A percentile compares a stretch with the other conserved stretches of the same genome.
Evolutionary conservation across 257 asterid species (phyloP).

Genomic region (Nicotiana tabacum): DNA sequence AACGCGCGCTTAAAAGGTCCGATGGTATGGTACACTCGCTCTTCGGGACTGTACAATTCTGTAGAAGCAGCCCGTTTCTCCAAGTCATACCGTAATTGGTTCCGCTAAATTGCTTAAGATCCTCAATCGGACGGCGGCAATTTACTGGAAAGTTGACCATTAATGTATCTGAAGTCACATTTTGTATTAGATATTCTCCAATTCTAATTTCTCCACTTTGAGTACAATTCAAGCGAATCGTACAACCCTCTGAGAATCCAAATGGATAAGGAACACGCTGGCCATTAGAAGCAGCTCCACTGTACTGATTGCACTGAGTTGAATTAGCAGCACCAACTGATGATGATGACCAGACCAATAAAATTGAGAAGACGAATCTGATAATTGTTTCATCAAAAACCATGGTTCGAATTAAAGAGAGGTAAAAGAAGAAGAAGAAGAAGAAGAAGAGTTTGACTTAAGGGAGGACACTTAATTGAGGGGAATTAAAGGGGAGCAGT

Average conservation of each 20-base stretch:
- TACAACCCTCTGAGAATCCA: conserved; percentile 52
- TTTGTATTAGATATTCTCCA: conserved; percentile 35
- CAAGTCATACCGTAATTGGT: conserved; percentile 42
- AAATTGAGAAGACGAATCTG: conserved; percentile 13
- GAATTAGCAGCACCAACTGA: conserved; percentile 9
- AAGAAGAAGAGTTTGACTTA: conserved; percentile 22
- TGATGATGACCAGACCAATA: conserved; percentile 13
- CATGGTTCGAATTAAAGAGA: neutral
- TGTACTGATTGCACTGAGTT: conserved; percentile 22
- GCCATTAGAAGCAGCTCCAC: conserved; percentile 17
- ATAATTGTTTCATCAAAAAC: conserved; percentile 13
- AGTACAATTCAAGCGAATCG: conserved; percentile 43
- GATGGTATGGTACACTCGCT: conserved; percentile 14
- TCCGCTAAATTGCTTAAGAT: conserved; percentile 28
- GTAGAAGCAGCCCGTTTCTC: conserved; percentile 56
- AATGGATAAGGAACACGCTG: conserved; percentile 48
- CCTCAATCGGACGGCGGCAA: conserved; percentile 51
- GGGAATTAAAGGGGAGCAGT: conserved; percentile 26
- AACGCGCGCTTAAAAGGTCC: conserved; percentile 2
- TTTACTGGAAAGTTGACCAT: conserved; percentile 35
- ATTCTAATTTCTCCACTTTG: conserved; percentile 24
- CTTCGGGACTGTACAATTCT: conserved; percentile 44
- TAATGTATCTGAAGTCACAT: conserved; percentile 47
- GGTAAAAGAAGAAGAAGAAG: neutral
- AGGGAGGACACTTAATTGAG: conserved; percentile 21